Percentiles rank a stretch among this genome's conserved stretches.
phyloP scores from a whole-genome alignment of 2,329 filamentous ascomycete species.

The Colletotrichum cordylinicola region DNA sequence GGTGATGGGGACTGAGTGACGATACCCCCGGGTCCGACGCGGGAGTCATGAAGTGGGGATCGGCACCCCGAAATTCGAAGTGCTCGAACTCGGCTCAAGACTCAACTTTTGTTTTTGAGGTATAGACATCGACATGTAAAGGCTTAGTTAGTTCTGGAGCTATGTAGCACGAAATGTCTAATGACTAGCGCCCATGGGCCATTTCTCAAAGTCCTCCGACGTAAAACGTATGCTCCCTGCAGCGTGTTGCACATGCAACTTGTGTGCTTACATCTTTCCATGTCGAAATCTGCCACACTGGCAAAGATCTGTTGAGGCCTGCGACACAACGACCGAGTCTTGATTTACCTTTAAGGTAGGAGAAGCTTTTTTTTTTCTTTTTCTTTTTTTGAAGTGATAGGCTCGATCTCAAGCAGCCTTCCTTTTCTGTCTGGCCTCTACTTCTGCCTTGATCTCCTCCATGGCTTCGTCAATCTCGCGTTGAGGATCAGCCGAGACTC shows the following conservation, averaged over 20 bases:
- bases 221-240: background rate
- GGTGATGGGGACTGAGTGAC: background rate
- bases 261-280: background rate
- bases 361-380: background rate
- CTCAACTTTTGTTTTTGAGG: background rate
- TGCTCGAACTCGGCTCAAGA: background rate
- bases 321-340: background rate
- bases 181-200: background rate
- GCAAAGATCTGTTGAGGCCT: background rate
- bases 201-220: background rate
- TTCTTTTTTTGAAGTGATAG: background rate
- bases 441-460: conserved; percentile 74
- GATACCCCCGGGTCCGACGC: background rate
- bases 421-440: conserved; percentile 53
- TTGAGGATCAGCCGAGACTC: conserved; percentile 78
- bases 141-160: conserved; percentile 6
- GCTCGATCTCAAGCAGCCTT: conserved; percentile 8
- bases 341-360: background rate
- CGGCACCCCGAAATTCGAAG: background rate
- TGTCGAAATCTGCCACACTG: background rate
- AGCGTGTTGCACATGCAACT: background rate
- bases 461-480: conserved; percentile 80
- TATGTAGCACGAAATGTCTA: conserved; percentile 6
- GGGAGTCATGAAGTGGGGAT: background rate
- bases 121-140: conserved; percentile 5